Percentiles rank a stretch among this genome's conserved stretches.
These are phyloP conservation scores for Colletotrichum aenigma DNA, from an alignment of 2,329 filamentous ascomycete genomes.

Conservation along the genomic window DNA sequence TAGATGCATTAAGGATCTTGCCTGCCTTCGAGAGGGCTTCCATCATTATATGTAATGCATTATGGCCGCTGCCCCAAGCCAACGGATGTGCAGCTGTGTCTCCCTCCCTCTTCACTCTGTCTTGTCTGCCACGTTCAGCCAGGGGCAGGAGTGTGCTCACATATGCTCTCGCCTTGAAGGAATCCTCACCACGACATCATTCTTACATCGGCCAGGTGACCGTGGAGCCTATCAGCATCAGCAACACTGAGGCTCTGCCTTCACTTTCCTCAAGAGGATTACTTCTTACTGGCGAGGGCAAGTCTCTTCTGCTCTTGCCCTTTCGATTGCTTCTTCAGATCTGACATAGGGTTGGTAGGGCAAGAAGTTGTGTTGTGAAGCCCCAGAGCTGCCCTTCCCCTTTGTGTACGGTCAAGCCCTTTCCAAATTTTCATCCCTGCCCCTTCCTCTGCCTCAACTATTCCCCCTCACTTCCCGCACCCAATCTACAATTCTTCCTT, in stretches of 20 bases:
- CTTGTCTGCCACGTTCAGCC: not conserved
- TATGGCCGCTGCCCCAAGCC: not conserved
- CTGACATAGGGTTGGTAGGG: not conserved
- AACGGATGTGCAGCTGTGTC: not conserved
- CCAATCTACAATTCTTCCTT: not conserved
- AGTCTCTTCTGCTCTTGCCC: not conserved
- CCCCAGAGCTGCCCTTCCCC: not conserved
- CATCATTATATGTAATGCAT: slow-evolving; percentile 6
- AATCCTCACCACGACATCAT: not conserved
- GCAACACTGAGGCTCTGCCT: not conserved
- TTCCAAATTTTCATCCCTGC: not conserved
- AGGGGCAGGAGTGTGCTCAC: not conserved
- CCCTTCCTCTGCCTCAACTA: not conserved
- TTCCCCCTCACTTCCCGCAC: not conserved
- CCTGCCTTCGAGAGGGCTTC: not conserved
- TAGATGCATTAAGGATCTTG: slow-evolving; percentile 19
- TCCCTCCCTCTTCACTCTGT: not conserved
- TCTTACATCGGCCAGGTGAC: not conserved
- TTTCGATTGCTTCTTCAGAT: not conserved
- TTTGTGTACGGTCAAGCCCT: not conserved
- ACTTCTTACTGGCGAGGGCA: not conserved
- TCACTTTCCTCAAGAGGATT: not conserved
- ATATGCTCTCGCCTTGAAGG: not conserved
- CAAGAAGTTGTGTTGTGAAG: not conserved
- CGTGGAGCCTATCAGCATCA: not conserved